phyloP scores from a whole-genome alignment of 2,329 filamentous ascomycete species.

The Sclerotinia borealis region DNA sequence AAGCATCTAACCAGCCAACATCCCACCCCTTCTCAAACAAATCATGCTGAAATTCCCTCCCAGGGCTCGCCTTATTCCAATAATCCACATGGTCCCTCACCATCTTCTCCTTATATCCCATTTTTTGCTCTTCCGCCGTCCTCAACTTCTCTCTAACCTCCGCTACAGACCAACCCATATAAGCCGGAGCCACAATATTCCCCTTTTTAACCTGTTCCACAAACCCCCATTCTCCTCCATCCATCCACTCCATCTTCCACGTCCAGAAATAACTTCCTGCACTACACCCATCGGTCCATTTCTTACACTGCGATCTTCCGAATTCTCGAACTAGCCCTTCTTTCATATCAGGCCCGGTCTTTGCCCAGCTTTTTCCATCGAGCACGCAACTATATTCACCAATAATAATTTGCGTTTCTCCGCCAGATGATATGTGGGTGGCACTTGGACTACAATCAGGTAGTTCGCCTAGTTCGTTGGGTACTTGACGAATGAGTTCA shows the following conservation, averaged over 20 bases:
- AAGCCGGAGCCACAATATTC: slow-evolving; percentile 37
- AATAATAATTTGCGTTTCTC: slow-evolving; percentile 44
- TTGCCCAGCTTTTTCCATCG: slow-evolving; percentile 44
- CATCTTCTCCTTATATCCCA: slow-evolving; percentile 34
- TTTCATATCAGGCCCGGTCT: slow-evolving; percentile 38
- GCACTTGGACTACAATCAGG: slow-evolving; percentile 32
- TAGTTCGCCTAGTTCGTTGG: slow-evolving; percentile 39
- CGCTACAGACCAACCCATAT: slow-evolving; percentile 33
- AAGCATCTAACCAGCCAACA: slow-evolving; percentile 49
- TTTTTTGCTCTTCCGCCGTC: slow-evolving; percentile 36
- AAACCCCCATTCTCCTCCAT: slow-evolving; percentile 57
- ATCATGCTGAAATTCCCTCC: slow-evolving; percentile 45
- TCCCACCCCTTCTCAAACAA: slow-evolving; percentile 51
- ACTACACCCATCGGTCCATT: slow-evolving; percentile 41
- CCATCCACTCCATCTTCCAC: slow-evolving; percentile 53
- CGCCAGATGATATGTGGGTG: slow-evolving; percentile 35
- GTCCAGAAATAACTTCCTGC: slow-evolving; percentile 56
- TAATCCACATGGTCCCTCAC: slow-evolving; percentile 42
- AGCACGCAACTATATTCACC: slow-evolving; percentile 55
- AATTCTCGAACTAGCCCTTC: slow-evolving; percentile 40
- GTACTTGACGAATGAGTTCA: slow-evolving; percentile 43
- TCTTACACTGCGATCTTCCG: slow-evolving; percentile 41
- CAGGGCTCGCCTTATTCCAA: slow-evolving; percentile 42
- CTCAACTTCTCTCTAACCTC: slow-evolving; percentile 36
- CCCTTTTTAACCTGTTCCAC: slow-evolving; percentile 43